A percentile compares a stretch with the other conserved stretches of the same genome.
Evolutionary conservation across 371 early-diverging fungal species (phyloP).

Genomic region (Mortierella polycephala): DNA sequence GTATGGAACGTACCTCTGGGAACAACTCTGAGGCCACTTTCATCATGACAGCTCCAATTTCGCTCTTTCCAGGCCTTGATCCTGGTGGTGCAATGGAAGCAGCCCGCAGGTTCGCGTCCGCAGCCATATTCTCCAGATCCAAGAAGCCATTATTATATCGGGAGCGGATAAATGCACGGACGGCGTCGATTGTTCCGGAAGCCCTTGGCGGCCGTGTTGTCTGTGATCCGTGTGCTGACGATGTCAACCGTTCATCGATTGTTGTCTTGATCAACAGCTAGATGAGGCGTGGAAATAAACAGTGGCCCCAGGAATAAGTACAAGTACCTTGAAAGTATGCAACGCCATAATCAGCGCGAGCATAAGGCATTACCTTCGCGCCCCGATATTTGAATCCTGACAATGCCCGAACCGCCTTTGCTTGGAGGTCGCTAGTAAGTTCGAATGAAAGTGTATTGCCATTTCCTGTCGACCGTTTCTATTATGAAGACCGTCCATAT

Average conservation of each 20-base stretch:
- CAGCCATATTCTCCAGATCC: slow-evolving; percentile 33
- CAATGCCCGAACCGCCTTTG: slow-evolving; percentile 8
- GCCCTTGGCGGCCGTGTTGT: background rate
- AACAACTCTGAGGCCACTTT: slow-evolving; percentile 28
- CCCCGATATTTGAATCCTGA: slow-evolving; percentile 12
- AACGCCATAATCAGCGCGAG: background rate
- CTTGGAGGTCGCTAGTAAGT: slow-evolving; percentile 11
- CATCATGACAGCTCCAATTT: slow-evolving; percentile 34
- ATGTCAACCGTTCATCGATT: slow-evolving; percentile 9
- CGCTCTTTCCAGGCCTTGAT: background rate
- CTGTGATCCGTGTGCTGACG: background rate
- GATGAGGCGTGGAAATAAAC: no score
- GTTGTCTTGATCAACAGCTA: slow-evolving; percentile 30
- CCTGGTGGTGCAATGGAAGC: slow-evolving; percentile 28
- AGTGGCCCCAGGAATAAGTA: no score
- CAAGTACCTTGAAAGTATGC: no score
- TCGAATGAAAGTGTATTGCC: slow-evolving; percentile 15
- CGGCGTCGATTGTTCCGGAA: slow-evolving; percentile 19
- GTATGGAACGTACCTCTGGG: slow-evolving; percentile 15
- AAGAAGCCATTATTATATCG: slow-evolving; percentile 23
- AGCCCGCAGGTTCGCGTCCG: slow-evolving; percentile 19
- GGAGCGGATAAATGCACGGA: slow-evolving; percentile 26
- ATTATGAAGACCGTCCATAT: background rate
- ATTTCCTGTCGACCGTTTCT: slow-evolving; percentile 19
- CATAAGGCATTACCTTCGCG: slow-evolving; percentile 4